Conservation (phyloP, 306 rosid genomes). For the Oxytropis ochrocephala region DNA sequence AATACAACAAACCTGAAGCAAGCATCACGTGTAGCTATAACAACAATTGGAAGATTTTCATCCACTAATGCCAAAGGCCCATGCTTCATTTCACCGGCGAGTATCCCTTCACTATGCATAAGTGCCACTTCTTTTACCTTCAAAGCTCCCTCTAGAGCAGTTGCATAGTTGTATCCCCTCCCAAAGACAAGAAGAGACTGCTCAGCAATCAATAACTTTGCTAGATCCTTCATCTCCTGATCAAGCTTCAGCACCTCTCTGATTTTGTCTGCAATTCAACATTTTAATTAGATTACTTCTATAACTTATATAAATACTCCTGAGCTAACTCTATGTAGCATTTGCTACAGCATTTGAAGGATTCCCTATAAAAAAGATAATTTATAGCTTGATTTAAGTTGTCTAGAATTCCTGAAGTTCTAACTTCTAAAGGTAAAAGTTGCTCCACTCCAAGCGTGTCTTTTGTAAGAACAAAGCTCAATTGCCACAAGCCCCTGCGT, state of each 20-base stretch:
- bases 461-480: background rate
- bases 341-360: constrained; percentile 13
- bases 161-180: constrained; percentile 92
- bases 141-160: constrained; percentile 96
- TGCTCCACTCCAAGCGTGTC: background rate
- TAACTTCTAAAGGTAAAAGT: background rate
- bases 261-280: constrained; percentile 60
- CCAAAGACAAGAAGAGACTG: constrained; percentile 98
- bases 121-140: constrained; percentile 98
- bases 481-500: background rate
- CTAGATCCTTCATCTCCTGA: constrained; percentile 84
- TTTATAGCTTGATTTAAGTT: background rate
- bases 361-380: background rate
- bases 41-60: constrained; percentile 85
- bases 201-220: constrained; percentile 73
- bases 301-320: constrained; percentile 9
- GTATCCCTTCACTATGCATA: constrained; percentile 99
- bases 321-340: constrained; percentile 4
- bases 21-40: constrained; percentile 86
- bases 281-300: constrained; percentile 11
- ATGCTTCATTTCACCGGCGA: constrained; percentile 99
- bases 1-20: constrained; percentile 79
- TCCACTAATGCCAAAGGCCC: constrained; percentile 97
- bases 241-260: constrained; percentile 90
- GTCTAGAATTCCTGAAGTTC: background rate